Conservation (phyloP, 2,329 filamentous ascomycete genomes). For the Beauveria medogensis region DNA sequence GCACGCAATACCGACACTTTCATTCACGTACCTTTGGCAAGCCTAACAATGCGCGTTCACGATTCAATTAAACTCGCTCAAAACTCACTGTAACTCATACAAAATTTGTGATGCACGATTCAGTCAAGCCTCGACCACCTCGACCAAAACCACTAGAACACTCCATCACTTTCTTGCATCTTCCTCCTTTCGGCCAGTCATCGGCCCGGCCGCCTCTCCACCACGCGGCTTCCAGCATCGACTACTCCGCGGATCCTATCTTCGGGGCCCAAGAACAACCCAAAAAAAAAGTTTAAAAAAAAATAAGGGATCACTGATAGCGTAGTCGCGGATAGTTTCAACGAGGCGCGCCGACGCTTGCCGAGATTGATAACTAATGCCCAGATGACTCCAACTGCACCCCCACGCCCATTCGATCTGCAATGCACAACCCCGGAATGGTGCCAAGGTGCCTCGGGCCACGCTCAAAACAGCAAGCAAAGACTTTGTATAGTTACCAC, state of each 20-base stretch:
- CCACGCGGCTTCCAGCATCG: neutral
- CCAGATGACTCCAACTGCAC: slow-evolving; percentile 1
- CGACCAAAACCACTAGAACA: neutral
- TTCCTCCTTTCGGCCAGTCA: neutral
- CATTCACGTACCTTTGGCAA: no score
- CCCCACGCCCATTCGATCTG: neutral
- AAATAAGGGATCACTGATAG: neutral
- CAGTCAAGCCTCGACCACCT: neutral
- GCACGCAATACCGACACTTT: no score
- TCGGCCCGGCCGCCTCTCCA: neutral
- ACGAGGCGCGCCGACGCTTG: slow-evolving; percentile 1
- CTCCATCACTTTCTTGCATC: neutral
- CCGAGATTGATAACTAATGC: slow-evolving; percentile 5
- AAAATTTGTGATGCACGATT: no score
- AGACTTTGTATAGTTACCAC: no score
- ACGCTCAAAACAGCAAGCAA: neutral
- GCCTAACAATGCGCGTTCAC: no score
- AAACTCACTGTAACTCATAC: no score
- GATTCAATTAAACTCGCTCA: no score
- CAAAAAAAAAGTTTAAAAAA: neutral
- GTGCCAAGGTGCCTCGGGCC: neutral
- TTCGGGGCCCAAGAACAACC: neutral
- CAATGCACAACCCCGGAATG: neutral
- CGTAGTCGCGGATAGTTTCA: neutral
- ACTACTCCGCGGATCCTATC: neutral